Evolutionary conservation across 75 land plant species (phyloP).

Genomic region (Ceratopteris richardii): DNA sequence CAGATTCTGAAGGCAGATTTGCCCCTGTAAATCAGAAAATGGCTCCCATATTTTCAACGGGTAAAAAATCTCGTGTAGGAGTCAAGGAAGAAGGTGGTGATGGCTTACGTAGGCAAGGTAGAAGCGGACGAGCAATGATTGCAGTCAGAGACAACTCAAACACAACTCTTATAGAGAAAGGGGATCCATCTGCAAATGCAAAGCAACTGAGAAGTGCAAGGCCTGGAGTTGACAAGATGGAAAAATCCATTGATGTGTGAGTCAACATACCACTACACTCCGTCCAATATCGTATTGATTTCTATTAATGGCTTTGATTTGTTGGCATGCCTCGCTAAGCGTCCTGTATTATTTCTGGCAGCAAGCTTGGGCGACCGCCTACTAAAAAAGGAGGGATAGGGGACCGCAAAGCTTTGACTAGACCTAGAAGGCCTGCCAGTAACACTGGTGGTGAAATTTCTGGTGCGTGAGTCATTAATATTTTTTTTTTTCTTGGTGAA

Average conservation of each 20-base stretch:
- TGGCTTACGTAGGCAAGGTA: constrained; percentile 77
- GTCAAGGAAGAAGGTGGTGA: constrained; percentile 57
- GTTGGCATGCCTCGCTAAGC: too few species aligned
- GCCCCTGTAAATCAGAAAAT: constrained; percentile 41
- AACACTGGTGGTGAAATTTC: constrained; percentile 42
- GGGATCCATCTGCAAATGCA: constrained; percentile 38
- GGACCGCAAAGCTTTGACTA: constrained; percentile 64
- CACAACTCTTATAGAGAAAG: constrained; percentile 39
- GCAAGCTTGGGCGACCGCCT: constrained; percentile 78
- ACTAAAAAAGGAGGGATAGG: constrained; percentile 39
- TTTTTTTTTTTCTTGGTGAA: constrained; percentile 1
- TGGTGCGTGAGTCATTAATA: constrained; percentile 26
- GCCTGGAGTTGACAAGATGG: constrained; percentile 43
- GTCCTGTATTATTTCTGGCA: constrained; percentile 9
- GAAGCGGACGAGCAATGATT: constrained; percentile 49
- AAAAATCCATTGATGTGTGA: constrained; percentile 21
- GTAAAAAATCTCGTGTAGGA: constrained; percentile 43
- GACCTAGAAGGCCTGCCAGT: constrained; percentile 36
- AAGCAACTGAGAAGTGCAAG: constrained; percentile 73
- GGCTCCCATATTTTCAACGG: constrained; percentile 29
- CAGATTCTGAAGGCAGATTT: constrained; percentile 42
- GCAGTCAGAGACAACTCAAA: constrained; percentile 34
- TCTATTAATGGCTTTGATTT: too few species aligned
- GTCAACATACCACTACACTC: constrained; percentile 1
- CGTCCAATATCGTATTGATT: too few species aligned